Base-by-base conservation (phyloP, 2,329 filamentous ascomycete genomes). In the Harringtonia aguacate region DNA sequence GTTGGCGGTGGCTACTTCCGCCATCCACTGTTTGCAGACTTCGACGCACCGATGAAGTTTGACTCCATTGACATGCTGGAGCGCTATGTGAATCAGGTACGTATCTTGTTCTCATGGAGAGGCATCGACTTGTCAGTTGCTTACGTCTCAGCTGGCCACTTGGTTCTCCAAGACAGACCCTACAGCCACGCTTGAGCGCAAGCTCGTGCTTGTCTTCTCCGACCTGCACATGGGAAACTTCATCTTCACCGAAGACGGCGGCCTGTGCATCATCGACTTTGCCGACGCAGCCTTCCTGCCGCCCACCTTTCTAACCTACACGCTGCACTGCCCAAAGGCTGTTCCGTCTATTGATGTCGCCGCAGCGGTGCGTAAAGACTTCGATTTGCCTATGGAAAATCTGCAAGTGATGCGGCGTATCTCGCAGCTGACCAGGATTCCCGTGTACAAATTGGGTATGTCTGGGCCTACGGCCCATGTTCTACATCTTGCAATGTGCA, bases 381-480 rank as follows among this genome's bases (percentile, higher is more conserved):
- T 41, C 34, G 29, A 41, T 30, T 17, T 41, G 39, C 39, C 39
- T 17, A 41, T 24, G 39, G 39, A 41, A 24, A 41, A 41, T 27
- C 27, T 34, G 8, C 29, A 15, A 27, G 30, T 41, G 20, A 34
- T 41, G 39, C 18, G 21, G 18, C 29, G 39, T 20, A 34, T 41
- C 4, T 41, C 39, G 18, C 29, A 41, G 8, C 39, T 41, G n/a
- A n/a, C n/a, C n/a, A n/a, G n/a, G n/a, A n/a, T n/a, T n/a, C n/a
- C n/a, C n/a, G n/a, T n/a, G n/a, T n/a, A n/a, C n/a, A n/a, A n/a
- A n/a, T n/a, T n/a, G n/a, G n/a, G n/a, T n/a, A n/a, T n/a, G n/a
- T n/a, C n/a, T n/a, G n/a, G n/a, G n/a, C n/a, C n/a, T n/a, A n/a
- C n/a, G n/a, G n/a, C n/a, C n/a, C n/a, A n/a, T n/a, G n/a, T n/a